Base-by-base conservation (phyloP, 768 basidiomycete genomes). In the Boletus tomentosulus region DNA sequence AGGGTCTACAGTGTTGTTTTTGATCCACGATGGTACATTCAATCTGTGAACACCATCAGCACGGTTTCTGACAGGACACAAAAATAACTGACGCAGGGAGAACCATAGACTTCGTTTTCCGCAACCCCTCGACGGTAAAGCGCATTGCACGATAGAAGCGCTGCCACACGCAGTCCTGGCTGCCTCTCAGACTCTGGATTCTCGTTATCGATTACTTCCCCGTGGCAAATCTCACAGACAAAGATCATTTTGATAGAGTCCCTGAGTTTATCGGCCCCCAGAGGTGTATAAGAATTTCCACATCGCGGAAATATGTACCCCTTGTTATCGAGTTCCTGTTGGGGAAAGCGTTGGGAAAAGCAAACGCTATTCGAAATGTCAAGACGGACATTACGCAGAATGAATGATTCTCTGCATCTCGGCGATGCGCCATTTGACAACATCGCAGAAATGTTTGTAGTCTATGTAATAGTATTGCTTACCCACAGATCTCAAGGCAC, bases 391-490 rank as follows among this genome's bases (percentile, higher is more conserved):
- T 95, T 92, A 59, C 93, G 87, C 86, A 31, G 88, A 85, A 72
- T 98, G 94, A 58, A 99, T 92, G 56, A 84, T 83, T 57, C 85
- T 80, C 58, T 90, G 81, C 92, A 98, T 94, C 66, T 90, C 89
- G 5, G 91, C 91, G 50, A 98, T 84, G 38, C 95, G 81, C 92
- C 96, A 99, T 70, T 98, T 98, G 71, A 96, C 90, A 44, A 98
- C 94, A 71, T 98, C 94, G 73, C 92, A 94, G 67, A 98, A 95
- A 65, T 86, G 84, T 63, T 92, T 84, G 71, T 96, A 94, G 74
- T 99, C 87, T 67, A 99, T 89, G 73, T 92, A 98, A 76, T 91
- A 99, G 76, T 98, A 99, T 65, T 91, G 87, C 63, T 87, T 86
- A 57, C 87, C 88, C 55, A 89, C 86, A 55, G 89, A 87, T 56